phyloP scores from a whole-genome alignment of 768 basidiomycete genomes.

The Filobasidium wieringae region DNA sequence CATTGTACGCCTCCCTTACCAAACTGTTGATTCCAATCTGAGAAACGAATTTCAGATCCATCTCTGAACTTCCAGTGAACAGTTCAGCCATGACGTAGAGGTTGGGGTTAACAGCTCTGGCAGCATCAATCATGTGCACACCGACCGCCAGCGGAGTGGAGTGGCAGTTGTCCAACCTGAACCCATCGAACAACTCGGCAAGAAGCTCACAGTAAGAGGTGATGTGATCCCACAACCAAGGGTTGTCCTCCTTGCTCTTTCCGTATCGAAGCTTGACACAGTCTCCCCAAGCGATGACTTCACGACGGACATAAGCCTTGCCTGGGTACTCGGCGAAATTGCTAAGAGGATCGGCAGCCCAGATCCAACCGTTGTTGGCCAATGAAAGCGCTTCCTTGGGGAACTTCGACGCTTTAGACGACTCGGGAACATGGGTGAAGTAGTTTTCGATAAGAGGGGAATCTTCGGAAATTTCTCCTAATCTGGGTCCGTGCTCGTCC shows the following conservation, averaged over 20 bases:
- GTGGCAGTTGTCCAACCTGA: slow-evolving; percentile 96
- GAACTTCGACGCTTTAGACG: slow-evolving; percentile 41
- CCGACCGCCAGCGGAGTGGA: slow-evolving; percentile 96
- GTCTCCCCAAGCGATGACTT: slow-evolving; percentile 95
- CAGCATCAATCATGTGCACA: slow-evolving; percentile 82
- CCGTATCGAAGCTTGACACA: slow-evolving; percentile 98
- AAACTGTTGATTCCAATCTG: slow-evolving; percentile 85
- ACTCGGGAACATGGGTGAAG: slow-evolving; percentile 67
- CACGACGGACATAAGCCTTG: slow-evolving; percentile 85
- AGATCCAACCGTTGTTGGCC: slow-evolving; percentile 99
- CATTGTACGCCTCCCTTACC: slow-evolving; percentile 87
- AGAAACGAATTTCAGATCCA: slow-evolving; percentile 81
- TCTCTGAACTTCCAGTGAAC: slow-evolving; percentile 90
- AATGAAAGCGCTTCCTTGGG: slow-evolving; percentile 56
- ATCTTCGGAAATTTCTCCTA: slow-evolving; percentile 70
- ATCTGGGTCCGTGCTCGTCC: slow-evolving; percentile 67
- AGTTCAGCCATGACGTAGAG: slow-evolving; percentile 96
- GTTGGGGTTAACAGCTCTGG: slow-evolving; percentile 74
- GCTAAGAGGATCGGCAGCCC: slow-evolving; percentile 83
- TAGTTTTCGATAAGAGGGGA: slow-evolving; percentile 78
- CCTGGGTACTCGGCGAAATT: slow-evolving; percentile 90
- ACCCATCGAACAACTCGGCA: slow-evolving; percentile 79
- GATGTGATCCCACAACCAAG: slow-evolving; percentile 92
- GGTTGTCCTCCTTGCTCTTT: slow-evolving; percentile 61
- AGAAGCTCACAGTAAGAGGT: slow-evolving; percentile 66